phyloP scores from a whole-genome alignment of 352 stramenopile species.

The Globisporangium mamillatum region DNA sequence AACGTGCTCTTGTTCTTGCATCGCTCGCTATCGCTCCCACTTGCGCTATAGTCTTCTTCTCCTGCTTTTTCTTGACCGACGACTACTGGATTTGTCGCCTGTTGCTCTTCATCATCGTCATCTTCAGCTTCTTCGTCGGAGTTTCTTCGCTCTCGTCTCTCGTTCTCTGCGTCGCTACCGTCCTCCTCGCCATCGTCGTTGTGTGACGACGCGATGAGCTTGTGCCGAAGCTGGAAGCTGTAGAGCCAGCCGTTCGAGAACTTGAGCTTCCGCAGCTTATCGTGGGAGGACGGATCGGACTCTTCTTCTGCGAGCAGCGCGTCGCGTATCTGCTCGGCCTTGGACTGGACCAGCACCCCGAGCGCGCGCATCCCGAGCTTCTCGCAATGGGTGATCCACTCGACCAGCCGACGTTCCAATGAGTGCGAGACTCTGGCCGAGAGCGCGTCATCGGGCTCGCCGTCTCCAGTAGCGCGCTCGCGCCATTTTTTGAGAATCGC shows the following conservation, averaged over 20 bases:
- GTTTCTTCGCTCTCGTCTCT: neutral
- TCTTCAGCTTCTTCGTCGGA: neutral
- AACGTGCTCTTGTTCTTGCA: neutral
- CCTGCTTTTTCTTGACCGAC: neutral
- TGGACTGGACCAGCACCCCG: neutral
- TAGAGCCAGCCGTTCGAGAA: conserved; percentile 9
- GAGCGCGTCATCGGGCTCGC: neutral
- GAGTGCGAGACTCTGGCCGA: neutral
- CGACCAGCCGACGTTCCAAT: neutral
- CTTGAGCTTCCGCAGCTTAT: conserved; percentile 5
- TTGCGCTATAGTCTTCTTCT: neutral
- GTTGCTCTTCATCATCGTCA: neutral
- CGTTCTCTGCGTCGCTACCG: neutral
- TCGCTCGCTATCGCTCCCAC: neutral
- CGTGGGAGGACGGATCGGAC: neutral
- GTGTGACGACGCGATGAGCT: neutral
- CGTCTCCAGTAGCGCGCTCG: neutral
- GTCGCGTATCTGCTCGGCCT: neutral
- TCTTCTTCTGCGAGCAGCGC: neutral
- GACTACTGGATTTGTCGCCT: neutral
- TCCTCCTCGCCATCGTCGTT: neutral
- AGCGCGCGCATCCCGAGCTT: neutral
- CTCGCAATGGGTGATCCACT: neutral
- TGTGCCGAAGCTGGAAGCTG: conserved; percentile 2
- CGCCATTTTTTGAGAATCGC: conserved; percentile 2